Base-by-base conservation (phyloP, 192 early-diverging fungal species). In the Phlyctochytrium planicorne region DNA sequence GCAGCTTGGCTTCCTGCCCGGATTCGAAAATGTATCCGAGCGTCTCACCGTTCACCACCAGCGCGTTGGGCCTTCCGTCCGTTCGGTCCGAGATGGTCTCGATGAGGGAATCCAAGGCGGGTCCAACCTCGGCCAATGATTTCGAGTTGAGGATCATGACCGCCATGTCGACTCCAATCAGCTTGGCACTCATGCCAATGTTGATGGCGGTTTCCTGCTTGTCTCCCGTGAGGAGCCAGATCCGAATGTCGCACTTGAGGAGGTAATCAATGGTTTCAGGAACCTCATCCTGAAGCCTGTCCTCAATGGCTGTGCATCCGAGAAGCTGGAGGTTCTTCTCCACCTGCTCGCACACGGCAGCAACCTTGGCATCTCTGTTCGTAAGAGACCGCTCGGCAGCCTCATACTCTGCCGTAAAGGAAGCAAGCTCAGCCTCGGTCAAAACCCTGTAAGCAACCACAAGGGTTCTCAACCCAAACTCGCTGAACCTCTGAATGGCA, bases 21-120 rank as follows among this genome's bases (percentile, higher is more conserved):
- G 6, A 81, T 72, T 1, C 79, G 63, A 72, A 90, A 81, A 65
- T 84, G 63, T 72, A 92, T 67, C 89, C 88, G 31, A 99, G 82
- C 17, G 93, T 89, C 27, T 85, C 77, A n/a, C 97, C 97, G 61
- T 95, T 91, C 63, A 99, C 92, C 32, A 99, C 87, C 16, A 99
- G 76, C 0, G 91, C 91, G 63, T 77, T 67, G 24, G 69, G 47
- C 1, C 24, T 30, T 31, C 52, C 52, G 23, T 20, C 62, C 29
- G 37, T 14, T 1, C 17, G 35, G 25, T 53, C 52, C 0, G 1
- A 17, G 29, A 67, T 53, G 17, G 70, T 47, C 55, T 67, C 30
- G 27, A 80, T 62, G 1, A 78, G 59, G 36, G 82, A 33, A 25
- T 81, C 73, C 52, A 81, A 63, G 25, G 61, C 31, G 2, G 10